Evolutionary conservation across 2,329 filamentous ascomycete genomes (phyloP), one percentile per base, ranked within the genome.

Genomic region (Exophiala sp.): DNA sequence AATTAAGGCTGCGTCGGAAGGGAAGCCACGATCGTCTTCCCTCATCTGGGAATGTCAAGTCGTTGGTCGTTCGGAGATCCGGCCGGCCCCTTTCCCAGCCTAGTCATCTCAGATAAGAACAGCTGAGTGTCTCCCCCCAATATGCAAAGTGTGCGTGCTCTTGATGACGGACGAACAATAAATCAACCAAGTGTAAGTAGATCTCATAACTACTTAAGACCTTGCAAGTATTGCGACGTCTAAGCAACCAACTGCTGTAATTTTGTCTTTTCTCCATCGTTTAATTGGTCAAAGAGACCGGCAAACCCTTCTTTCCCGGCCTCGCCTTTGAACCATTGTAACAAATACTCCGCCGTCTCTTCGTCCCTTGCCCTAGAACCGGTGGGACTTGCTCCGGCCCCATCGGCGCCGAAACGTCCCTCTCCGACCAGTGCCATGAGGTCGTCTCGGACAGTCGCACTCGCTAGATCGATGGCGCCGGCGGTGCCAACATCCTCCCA

Each of bases 401-500:
- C 74, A 2, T 64, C 67, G 13, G 76, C 75, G 38, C 83, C 83
- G 19, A 32, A 43, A 2, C 81, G 78, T 16, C 62, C 80, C 14
- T 57, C 53, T 9, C 51, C 53, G 8, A 49, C 48, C 23, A 61
- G 88, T 1, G 82, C 80, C 87, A 95, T 94, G 38, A 96, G 77
- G 53, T 95, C 86, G 16, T 79, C 74, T 67, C 86, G 86, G 34
- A 79, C 83, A 21, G 76, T 69, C 2, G 77, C 82, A 10, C 85
- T 72, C 35, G 81, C 82, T n/a, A 96, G 77, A 65, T 95, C 89
- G 10, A 95, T 70, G 1, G 53, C 55, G 1, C 56, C 57, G 1
- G 79, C 79, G 53, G 86, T 81, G 1, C 82, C 79, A 38, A 95
- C 81, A 61, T 96, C 91, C 68, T 97, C 91, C 87, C 91, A 95